Evolutionary conservation across 176 grass and related monocot genomes (phyloP).

Genomic region (Miscanthus lutarioriparius): DNA sequence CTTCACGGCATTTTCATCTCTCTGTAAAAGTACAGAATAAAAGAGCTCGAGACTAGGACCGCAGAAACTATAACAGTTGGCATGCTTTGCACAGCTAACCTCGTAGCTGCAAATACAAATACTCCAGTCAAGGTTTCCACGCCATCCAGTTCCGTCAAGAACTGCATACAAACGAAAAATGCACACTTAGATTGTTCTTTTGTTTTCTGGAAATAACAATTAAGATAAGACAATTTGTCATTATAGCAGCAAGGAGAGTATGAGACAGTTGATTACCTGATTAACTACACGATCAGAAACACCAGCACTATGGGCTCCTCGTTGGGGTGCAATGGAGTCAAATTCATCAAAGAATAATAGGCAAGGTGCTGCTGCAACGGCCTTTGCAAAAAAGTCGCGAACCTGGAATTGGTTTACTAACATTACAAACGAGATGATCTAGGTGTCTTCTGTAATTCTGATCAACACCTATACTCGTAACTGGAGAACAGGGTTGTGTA

Average conservation of each 20-base stretch:
- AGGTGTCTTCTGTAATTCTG: conserved; percentile 23
- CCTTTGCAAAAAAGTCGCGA: conserved; percentile 90
- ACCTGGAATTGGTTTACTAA: conserved; percentile 64
- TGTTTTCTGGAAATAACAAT: conserved; percentile 1
- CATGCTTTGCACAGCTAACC: conserved; percentile 47
- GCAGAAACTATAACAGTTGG: conserved; percentile 13
- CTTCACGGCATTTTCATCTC: neutral
- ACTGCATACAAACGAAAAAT: conserved; percentile 55
- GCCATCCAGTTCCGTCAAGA: conserved; percentile 93
- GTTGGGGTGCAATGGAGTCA: conserved; percentile 87
- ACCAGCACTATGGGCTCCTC: conserved; percentile 83
- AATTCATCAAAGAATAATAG: conserved; percentile 97
- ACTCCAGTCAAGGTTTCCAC: conserved; percentile 91
- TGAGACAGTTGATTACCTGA: conserved; percentile 56
- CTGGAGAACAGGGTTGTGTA: conserved; percentile 19
- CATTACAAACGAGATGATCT: conserved; percentile 32
- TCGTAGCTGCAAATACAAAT: conserved; percentile 97
- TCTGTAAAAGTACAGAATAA: neutral
- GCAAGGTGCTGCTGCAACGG: conserved; percentile 80
- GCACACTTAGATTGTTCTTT: neutral
- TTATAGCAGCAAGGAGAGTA: neutral
- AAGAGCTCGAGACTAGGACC: conserved; percentile 19
- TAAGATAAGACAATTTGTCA: conserved; percentile 4
- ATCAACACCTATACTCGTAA: conserved; percentile 12
- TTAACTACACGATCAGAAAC: conserved; percentile 99